phyloP scores from a whole-genome alignment of 495 filamentous ascomycete species.

The Neurospora terricola region DNA sequence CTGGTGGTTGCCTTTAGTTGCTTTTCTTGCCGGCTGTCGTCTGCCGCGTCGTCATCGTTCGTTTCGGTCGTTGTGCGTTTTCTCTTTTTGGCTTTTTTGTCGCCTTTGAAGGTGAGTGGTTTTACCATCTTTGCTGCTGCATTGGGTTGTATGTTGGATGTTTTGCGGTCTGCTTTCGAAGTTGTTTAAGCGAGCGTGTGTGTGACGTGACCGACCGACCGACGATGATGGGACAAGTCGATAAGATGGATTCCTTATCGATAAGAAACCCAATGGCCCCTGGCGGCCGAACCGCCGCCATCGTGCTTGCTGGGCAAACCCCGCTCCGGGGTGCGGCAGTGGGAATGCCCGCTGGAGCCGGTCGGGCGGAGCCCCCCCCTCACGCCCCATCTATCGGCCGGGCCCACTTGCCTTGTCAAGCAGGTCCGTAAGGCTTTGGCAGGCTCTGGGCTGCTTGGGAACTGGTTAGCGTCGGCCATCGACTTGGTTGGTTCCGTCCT shows the following conservation, averaged over 20 bases:
- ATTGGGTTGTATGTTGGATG: not conserved
- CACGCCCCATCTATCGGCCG: not conserved
- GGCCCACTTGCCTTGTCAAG: not conserved
- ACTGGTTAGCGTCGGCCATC: not conserved
- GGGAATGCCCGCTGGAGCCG: not conserved
- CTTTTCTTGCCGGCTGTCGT: constrained; percentile 7
- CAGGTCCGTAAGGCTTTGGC: not conserved
- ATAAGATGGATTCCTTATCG: not conserved
- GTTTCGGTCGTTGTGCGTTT: constrained; percentile 48
- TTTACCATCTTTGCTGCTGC: constrained; percentile 50
- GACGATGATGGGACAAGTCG: not conserved
- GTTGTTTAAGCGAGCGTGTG: not conserved
- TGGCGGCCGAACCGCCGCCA: not conserved
- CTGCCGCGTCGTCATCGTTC: constrained; percentile 26
- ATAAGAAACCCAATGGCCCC: not conserved
- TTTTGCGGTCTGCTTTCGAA: not conserved
- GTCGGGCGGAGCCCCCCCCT: not conserved
- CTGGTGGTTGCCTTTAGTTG: constrained; percentile 12
- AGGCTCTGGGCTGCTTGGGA: not conserved
- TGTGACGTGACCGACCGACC: not conserved
- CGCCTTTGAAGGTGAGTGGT: constrained; percentile 88
- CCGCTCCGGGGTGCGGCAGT: not conserved
- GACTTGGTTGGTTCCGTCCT: not conserved
- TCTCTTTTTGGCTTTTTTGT: constrained; percentile 88
- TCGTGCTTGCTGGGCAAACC: not conserved